Percentiles rank a stretch among this genome's conserved stretches.
phyloP scores from a whole-genome alignment of 1,139 yeast species.

The Yamadazyma aaseri region DNA sequence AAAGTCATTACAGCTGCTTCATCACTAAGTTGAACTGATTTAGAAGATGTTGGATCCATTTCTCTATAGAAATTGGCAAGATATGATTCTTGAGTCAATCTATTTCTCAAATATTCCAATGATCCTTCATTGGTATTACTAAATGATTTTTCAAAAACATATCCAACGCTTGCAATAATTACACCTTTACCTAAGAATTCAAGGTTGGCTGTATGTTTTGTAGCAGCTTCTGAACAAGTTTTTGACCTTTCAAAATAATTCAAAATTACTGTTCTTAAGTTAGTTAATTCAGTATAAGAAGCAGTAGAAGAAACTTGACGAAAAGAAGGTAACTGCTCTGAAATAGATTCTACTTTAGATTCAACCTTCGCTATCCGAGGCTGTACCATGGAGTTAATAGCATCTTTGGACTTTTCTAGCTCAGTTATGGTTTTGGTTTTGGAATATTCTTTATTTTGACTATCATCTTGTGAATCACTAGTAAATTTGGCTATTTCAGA shows the following conservation, averaged over 20 bases:
- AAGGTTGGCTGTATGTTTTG: constrained; percentile 42
- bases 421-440: constrained; percentile 27
- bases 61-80: constrained; percentile 51
- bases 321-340: constrained; percentile 9
- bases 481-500: constrained; percentile 37
- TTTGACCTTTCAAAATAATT: constrained; percentile 60
- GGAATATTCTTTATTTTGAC: constrained; percentile 32
- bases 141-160: constrained; percentile 57
- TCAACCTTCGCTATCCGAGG: constrained; percentile 24
- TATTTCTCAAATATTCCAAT: constrained; percentile 54
- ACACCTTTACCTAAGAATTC: constrained; percentile 59
- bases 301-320: constrained; percentile 6
- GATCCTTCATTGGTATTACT: constrained; percentile 32
- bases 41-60: constrained; percentile 44
- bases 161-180: constrained; percentile 54
- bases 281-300: constrained; percentile 4
- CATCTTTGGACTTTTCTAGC: constrained; percentile 36
- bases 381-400: constrained; percentile 38
- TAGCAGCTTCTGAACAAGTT: constrained; percentile 57
- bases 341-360: neutral
- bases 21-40: constrained; percentile 28
- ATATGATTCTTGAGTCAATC: constrained; percentile 43
- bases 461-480: constrained; percentile 36
- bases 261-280: constrained; percentile 27
- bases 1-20: constrained; percentile 52